These are phyloP conservation scores for Kodamaea arcana DNA, from an alignment of 1,139 yeast genomes.

Conservation along the genomic window DNA sequence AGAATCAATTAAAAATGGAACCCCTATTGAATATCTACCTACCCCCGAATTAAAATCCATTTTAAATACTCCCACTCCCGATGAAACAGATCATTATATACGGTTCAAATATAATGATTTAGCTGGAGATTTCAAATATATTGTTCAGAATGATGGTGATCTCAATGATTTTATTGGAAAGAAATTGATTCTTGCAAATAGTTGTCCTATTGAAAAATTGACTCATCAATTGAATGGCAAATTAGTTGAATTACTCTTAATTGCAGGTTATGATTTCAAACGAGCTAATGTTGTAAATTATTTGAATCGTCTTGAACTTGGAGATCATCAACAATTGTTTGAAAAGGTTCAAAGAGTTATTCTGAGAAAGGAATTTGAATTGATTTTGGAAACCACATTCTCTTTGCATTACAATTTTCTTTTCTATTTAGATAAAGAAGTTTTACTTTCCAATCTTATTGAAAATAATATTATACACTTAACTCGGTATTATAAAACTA, in stretches of 20 bases:
- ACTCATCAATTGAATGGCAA: slow-evolving; percentile 20
- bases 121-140: slow-evolving; percentile 28
- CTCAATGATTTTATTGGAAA: slow-evolving; percentile 37
- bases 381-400: slow-evolving; percentile 14
- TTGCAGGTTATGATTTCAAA: slow-evolving; percentile 34
- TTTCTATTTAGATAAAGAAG: slow-evolving; percentile 11
- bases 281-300: slow-evolving; percentile 25
- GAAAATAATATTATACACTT: slow-evolving; percentile 31
- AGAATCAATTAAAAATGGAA: slow-evolving; percentile 2
- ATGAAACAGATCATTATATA: slow-evolving; percentile 6
- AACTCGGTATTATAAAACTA: slow-evolving; percentile 26
- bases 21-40: slow-evolving; percentile 2
- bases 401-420: slow-evolving; percentile 11
- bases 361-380: slow-evolving; percentile 14
- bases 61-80: slow-evolving; percentile 1
- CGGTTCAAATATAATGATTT: slow-evolving; percentile 21
- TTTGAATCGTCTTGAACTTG: slow-evolving; percentile 9
- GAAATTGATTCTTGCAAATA: slow-evolving; percentile 27
- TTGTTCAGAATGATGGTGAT: slow-evolving; percentile 19
- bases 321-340: slow-evolving; percentile 6
- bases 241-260: slow-evolving; percentile 26
- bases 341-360: slow-evolving; percentile 15
- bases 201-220: slow-evolving; percentile 9
- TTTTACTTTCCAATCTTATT: slow-evolving; percentile 22
- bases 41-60: slow-evolving; percentile 5